phyloP scores from a whole-genome alignment of 176 grass and related monocot genomes.

The Musa schizocarpa region DNA sequence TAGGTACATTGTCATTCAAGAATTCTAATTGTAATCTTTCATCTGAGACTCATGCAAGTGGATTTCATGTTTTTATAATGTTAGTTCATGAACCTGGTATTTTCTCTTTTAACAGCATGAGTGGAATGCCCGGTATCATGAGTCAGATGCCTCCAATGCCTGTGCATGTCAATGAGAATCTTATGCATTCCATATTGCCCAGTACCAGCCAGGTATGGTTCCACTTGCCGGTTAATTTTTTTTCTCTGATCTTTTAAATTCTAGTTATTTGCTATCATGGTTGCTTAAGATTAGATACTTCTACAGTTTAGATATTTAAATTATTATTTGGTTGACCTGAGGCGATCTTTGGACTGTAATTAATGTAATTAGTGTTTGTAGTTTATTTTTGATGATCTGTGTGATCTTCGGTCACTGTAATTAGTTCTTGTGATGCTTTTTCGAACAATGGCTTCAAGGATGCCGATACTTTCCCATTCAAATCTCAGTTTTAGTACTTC shows the following conservation, averaged over 20 bases:
- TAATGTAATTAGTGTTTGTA: too few relatives aligned
- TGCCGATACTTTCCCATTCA: too few relatives aligned
- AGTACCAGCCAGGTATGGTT: not conserved
- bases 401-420: too few relatives aligned
- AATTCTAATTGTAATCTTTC: not conserved
- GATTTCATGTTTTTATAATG: not conserved
- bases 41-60: not conserved
- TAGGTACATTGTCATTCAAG: not conserved
- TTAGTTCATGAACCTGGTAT: not conserved
- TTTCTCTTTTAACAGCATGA: conserved; percentile 1
- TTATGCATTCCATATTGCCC: not conserved
- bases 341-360: too few relatives aligned
- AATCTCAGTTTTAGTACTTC: too few relatives aligned
- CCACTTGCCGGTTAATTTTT: conserved; percentile 1
- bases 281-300: too few relatives aligned
- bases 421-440: too few relatives aligned
- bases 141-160: conserved; percentile 12
- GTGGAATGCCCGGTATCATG: conserved; percentile 3
- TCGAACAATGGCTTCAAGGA: too few relatives aligned
- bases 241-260: not conserved
- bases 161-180: not conserved
- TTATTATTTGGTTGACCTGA: too few relatives aligned
- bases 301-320: too few relatives aligned
- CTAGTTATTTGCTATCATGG: too few relatives aligned
- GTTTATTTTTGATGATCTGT: too few relatives aligned